These are phyloP conservation scores for Onygenales sp. DNA, from an alignment of 2,329 filamentous ascomycete genomes.

Conservation along the genomic window DNA sequence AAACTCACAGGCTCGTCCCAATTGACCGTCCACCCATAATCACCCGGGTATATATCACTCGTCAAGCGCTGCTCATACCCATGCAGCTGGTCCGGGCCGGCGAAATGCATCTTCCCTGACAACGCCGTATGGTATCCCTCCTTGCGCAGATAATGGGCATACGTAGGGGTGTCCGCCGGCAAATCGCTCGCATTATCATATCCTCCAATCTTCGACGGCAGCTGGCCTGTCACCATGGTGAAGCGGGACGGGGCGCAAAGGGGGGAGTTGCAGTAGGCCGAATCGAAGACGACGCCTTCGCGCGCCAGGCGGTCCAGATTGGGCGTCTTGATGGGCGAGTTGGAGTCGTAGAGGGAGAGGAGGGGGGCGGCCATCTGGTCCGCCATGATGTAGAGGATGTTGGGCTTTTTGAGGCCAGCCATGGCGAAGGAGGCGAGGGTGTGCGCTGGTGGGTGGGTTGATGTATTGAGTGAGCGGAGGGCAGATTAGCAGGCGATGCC, in stretches of 20 bases:
- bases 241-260: conserved; percentile 88
- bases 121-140: conserved; percentile 83
- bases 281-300: conserved; percentile 80
- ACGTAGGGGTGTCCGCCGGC: conserved; percentile 75
- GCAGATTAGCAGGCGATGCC: not conserved
- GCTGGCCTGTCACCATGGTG: conserved; percentile 85
- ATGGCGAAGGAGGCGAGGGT: not conserved
- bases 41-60: conserved; percentile 90
- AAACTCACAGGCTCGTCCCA: conserved; percentile 70
- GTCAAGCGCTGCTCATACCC: conserved; percentile 88
- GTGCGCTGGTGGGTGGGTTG: not conserved
- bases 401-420: conserved; percentile 45
- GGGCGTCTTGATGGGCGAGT: conserved; percentile 85
- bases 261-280: conserved; percentile 87
- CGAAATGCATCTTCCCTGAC: conserved; percentile 95
- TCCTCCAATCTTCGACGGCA: conserved; percentile 83
- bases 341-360: conserved; percentile 82
- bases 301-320: conserved; percentile 76
- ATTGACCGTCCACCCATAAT: conserved; percentile 90
- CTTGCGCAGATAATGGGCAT: conserved; percentile 79
- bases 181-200: conserved; percentile 88
- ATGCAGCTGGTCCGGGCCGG: conserved; percentile 74
- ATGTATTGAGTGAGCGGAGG: not conserved
- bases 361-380: conserved; percentile 87
- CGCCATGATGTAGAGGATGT: conserved; percentile 91